Conservation (phyloP, 768 basidiomycete genomes). For the Tricholomella constricta region DNA sequence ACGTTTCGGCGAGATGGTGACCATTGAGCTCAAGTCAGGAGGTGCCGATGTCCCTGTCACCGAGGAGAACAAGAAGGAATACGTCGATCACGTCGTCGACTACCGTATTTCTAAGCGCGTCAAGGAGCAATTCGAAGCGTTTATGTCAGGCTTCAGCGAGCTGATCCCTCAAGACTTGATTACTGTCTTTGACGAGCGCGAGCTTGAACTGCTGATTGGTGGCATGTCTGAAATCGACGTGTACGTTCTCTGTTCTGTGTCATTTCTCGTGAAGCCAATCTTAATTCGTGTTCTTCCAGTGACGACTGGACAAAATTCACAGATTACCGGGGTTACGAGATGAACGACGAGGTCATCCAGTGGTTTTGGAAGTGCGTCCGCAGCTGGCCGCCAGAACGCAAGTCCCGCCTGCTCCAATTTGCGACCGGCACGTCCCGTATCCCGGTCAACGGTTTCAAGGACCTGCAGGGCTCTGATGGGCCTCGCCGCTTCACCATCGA, state of each 20-base stretch:
- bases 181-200: constrained; percentile 98
- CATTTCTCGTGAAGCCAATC: neutral
- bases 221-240: constrained; percentile 99
- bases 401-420: constrained; percentile 94
- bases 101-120: constrained; percentile 97
- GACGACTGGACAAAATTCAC: constrained; percentile 99
- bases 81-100: constrained; percentile 91
- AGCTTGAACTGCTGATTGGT: constrained; percentile 94
- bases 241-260: constrained; percentile 46
- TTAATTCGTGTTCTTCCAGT: constrained; percentile 33
- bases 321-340: constrained; percentile 95
- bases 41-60: constrained; percentile 88
- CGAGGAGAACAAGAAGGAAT: constrained; percentile 98
- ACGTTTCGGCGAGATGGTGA: constrained; percentile 97
- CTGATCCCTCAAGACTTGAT: constrained; percentile 97
- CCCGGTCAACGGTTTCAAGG: constrained; percentile 98
- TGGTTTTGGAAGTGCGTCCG: constrained; percentile 99
- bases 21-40: constrained; percentile 90
- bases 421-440: constrained; percentile 97
- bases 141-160: constrained; percentile 99
- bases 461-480: constrained; percentile 96
- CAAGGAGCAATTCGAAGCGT: constrained; percentile 98
- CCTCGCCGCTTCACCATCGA: constrained; percentile 98
- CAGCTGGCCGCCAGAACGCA: constrained; percentile 97
- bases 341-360: constrained; percentile 94